These are phyloP conservation scores for Apiospora rasikravindrae DNA, from an alignment of 2,329 filamentous ascomycete species.

Conservation along the genomic window DNA sequence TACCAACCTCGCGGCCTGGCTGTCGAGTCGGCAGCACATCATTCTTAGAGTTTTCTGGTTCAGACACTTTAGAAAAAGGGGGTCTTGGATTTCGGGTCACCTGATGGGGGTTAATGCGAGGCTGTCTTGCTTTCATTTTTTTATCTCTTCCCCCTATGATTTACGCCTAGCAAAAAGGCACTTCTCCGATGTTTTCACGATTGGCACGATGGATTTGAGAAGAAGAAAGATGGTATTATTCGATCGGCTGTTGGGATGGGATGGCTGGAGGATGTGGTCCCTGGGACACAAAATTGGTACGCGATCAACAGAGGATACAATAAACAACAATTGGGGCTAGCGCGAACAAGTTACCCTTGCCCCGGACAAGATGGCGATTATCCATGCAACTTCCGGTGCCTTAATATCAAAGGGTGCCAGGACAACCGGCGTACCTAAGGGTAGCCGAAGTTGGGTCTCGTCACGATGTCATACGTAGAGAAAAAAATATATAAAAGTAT, in stretches of 20 bases:
- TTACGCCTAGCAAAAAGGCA: conserved; percentile 26
- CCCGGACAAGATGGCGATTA: neutral
- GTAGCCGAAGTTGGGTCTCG: neutral
- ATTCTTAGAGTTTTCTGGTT: conserved; percentile 17
- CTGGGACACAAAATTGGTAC: conserved; percentile 4
- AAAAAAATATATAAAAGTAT: conserved; percentile 14
- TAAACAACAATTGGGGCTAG: neutral
- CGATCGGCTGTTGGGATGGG: neutral
- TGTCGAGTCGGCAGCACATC: neutral
- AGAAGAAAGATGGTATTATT: conserved; percentile 14
- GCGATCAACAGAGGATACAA: conserved; percentile 4
- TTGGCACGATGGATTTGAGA: conserved; percentile 31
- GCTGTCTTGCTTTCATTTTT: conserved; percentile 8
- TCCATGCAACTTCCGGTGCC: neutral
- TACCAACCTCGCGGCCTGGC: neutral
- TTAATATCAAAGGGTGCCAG: neutral
- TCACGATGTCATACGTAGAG: neutral
- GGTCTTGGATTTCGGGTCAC: conserved; percentile 1
- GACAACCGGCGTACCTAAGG: neutral
- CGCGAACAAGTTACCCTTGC: neutral
- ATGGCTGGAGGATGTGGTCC: neutral
- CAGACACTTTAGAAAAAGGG: conserved; percentile 9
- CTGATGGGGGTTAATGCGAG: conserved; percentile 9
- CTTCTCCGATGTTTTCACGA: conserved; percentile 32
- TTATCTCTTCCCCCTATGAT: conserved; percentile 14